Percentiles rank a stretch among this genome's conserved stretches.
These are phyloP conservation scores for Metschnikowia continentalis DNA, from an alignment of 805 yeast genomes.

Conservation along the genomic window DNA sequence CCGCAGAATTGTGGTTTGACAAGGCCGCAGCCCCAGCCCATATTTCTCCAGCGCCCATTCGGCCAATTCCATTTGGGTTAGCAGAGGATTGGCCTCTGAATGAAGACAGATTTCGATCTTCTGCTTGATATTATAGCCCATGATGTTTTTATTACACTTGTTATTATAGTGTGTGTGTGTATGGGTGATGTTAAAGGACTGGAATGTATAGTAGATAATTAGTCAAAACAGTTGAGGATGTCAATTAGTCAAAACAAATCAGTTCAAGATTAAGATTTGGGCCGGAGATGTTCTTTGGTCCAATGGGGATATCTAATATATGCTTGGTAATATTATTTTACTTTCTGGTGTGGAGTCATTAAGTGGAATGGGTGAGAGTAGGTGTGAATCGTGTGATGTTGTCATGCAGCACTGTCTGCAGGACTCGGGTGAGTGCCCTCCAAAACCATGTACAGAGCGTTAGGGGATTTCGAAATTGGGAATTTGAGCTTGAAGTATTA, in stretches of 20 bases:
- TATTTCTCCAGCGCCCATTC: slow-evolving; percentile 58
- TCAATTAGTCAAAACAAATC: neutral
- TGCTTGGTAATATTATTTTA: too few species aligned
- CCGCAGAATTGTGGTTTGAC: slow-evolving; percentile 65
- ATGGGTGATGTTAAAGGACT: too few species aligned
- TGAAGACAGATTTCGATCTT: slow-evolving; percentile 64
- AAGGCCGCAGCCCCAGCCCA: slow-evolving; percentile 50
- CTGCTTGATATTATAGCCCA: slow-evolving; percentile 60
- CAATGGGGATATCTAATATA: too few species aligned
- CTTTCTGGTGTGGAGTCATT: neutral
- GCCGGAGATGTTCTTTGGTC: too few species aligned
- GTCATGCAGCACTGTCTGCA: slow-evolving; percentile 1
- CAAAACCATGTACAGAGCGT: neutral
- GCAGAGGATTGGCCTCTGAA: slow-evolving; percentile 62
- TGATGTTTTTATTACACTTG: slow-evolving; percentile 10
- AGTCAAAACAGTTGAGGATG: too few species aligned
- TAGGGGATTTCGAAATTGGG: neutral
- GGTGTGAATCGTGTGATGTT: slow-evolving; percentile 1
- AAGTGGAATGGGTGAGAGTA: neutral
- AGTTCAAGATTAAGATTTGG: too few species aligned
- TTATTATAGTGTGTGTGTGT: too few species aligned
- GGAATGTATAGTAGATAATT: too few species aligned
- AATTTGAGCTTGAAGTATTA: neutral
- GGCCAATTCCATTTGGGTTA: slow-evolving; percentile 66
- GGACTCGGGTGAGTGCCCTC: slow-evolving; percentile 1